Percentiles rank a stretch among this genome's conserved stretches.
These are phyloP conservation scores for Kodamaea alishanica DNA, from an alignment of 1,139 yeast species.

Conservation along the genomic window DNA sequence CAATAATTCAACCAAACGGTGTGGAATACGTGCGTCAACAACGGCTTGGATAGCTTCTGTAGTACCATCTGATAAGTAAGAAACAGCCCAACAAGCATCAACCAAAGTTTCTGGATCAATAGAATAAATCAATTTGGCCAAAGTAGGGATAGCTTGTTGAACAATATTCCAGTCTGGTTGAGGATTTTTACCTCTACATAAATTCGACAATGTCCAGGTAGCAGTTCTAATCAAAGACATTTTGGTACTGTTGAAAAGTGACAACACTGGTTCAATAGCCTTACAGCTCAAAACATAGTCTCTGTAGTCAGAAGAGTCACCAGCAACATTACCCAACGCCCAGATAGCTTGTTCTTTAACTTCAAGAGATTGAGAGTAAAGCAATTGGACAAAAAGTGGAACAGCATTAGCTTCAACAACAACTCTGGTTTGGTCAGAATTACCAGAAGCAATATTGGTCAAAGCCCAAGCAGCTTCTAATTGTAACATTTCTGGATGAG, in stretches of 20 bases:
- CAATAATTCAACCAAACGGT: slow-evolving; percentile 85
- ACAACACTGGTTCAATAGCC: slow-evolving; percentile 86
- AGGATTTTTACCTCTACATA: slow-evolving; percentile 95
- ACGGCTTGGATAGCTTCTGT: slow-evolving; percentile 94
- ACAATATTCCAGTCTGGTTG: slow-evolving; percentile 94
- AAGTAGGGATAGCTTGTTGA: slow-evolving; percentile 83
- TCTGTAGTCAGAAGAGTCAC: slow-evolving; percentile 87
- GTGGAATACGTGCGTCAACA: slow-evolving; percentile 92
- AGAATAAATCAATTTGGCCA: slow-evolving; percentile 86
- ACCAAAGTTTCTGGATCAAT: slow-evolving; percentile 90
- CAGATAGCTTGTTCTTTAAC: slow-evolving; percentile 98
- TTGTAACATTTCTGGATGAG: slow-evolving; percentile 82
- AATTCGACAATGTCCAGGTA: slow-evolving; percentile 94
- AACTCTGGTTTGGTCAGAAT: slow-evolving; percentile 80
- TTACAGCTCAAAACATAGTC: slow-evolving; percentile 81
- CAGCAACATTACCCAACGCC: slow-evolving; percentile 99
- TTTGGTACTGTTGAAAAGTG: slow-evolving; percentile 74
- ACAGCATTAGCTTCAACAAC: slow-evolving; percentile 95
- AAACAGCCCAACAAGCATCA: slow-evolving; percentile 99
- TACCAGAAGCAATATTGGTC: slow-evolving; percentile 96
- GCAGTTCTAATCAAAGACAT: slow-evolving; percentile 92
- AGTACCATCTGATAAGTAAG: slow-evolving; percentile 90
- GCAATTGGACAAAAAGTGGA: slow-evolving; percentile 80
- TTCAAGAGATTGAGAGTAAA: slow-evolving; percentile 78
- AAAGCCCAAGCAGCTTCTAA: slow-evolving; percentile 99